Base-by-base conservation (phyloP, 192 early-diverging fungal genomes). In the Funneliformis mosseae region DNA sequence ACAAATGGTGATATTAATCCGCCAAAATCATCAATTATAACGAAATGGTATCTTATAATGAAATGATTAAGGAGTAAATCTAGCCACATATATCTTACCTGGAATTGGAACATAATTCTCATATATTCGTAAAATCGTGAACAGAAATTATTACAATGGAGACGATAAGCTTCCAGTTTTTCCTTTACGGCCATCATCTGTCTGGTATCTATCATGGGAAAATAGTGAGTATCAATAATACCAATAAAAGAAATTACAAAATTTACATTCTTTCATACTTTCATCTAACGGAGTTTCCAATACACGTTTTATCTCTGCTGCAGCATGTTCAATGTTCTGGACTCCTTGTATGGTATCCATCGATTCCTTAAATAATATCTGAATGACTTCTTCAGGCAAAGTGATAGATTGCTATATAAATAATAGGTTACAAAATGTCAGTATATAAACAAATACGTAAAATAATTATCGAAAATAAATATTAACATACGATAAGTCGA, bases 291-390 rank as follows among this genome's bases (percentile, higher is more conserved):
- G 87, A 12, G 87, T 83, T 75, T 91, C 87, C 11, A 95, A 80
- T 75, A 92, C 93, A 74, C 88, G 89, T 70, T 93, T 93, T 27
- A 95, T 83, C 61, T 88, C 86, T 2, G 86, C 91, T 0, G 93
- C 94, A 38, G 91, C 89, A 33, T 89, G 84, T 78, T 94, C 90
- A 11, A 93, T 83, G 38, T 85, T 87, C 16, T 88, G 85, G 8
- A 95, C 85, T 2, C 90, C 91, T 21, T 87, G 83, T 2, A 87
- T 82, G 0, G 86, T 88, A 66, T 95, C 92, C 67, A 95, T 80
- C 1, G 91, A 87, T 73, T 92, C 92, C 62, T 91, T 88, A 73
- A 88, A 89, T 12, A 95, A 87, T 3, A 87, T 87, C 25, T 91
- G 88, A 7, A 94, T 82, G 38, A 88, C 89, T 67, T 88, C 81